Conservation (phyloP, 2,329 filamentous ascomycete species). For the Aureobasidium sp. region DNA sequence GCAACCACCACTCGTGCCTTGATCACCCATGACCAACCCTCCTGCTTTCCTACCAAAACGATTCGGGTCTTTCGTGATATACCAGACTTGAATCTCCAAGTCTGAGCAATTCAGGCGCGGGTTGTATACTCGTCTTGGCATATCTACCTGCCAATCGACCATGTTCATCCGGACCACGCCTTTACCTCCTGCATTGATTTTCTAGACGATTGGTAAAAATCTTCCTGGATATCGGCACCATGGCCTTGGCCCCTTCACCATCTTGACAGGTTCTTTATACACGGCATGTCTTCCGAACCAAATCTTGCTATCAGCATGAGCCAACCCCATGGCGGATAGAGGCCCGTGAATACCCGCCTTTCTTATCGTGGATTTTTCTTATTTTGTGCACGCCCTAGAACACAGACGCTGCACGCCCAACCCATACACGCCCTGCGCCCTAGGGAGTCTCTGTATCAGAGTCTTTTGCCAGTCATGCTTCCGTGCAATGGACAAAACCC, state of each 20-base stretch:
- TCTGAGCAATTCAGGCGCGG: neutral
- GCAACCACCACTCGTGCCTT: neutral
- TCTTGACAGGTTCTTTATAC: neutral
- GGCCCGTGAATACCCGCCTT: constrained; percentile 2
- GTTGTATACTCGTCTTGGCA: neutral
- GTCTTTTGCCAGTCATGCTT: neutral
- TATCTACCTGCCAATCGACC: neutral
- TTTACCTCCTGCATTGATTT: neutral
- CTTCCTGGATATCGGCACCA: neutral
- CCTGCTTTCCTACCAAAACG: neutral
- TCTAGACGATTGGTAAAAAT: neutral
- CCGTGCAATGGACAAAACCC: neutral
- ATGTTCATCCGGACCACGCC: neutral
- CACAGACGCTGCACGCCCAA: constrained; percentile 4
- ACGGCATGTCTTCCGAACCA: neutral
- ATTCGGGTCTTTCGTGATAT: neutral
- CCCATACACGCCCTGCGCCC: constrained; percentile 10
- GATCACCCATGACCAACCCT: neutral
- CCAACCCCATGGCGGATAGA: neutral
- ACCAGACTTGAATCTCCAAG: neutral
- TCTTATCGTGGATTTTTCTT: neutral
- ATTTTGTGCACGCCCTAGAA: constrained; percentile 7
- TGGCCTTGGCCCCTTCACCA: neutral
- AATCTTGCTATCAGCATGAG: neutral
- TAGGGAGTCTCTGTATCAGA: constrained; percentile 5